phyloP scores from a whole-genome alignment of 2,329 filamentous ascomycete species.

The Epichloe gansuensis region DNA sequence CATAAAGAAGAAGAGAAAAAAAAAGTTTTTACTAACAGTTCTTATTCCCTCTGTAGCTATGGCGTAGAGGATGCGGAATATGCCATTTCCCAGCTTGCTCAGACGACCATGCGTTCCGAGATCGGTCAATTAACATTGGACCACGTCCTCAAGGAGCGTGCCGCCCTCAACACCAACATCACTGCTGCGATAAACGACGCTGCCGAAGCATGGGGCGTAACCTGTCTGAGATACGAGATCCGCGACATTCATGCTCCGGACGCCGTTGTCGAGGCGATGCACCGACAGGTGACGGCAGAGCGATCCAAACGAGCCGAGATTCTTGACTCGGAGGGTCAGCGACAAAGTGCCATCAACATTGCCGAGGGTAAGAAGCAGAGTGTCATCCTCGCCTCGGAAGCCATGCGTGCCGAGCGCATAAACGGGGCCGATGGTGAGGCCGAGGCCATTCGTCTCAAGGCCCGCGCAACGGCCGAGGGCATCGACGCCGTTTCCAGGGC shows the following conservation, averaged over 20 bases:
- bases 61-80: conserved; percentile 98
- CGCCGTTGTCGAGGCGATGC: conserved; percentile 93
- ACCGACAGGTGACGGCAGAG: conserved; percentile 94
- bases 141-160: conserved; percentile 94
- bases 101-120: conserved; percentile 98
- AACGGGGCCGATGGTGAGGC: conserved; percentile 88
- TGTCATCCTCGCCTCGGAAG: conserved; percentile 91
- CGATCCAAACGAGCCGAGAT: conserved; percentile 97
- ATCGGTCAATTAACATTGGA: conserved; percentile 94
- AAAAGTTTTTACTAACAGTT: neutral
- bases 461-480: conserved; percentile 71
- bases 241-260: conserved; percentile 93
- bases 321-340: conserved; percentile 89
- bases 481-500: conserved; percentile 75
- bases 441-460: conserved; percentile 80
- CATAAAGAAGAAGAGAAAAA: too few relatives aligned
- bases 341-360: conserved; percentile 97
- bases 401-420: conserved; percentile 79
- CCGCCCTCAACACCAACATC: conserved; percentile 93
- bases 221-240: conserved; percentile 94
- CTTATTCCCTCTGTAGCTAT: conserved; percentile 47
- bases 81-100: conserved; percentile 92
- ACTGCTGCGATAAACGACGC: conserved; percentile 98
- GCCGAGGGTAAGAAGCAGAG: conserved; percentile 95
- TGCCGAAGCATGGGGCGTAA: conserved; percentile 91